Base-by-base conservation (phyloP, 2,329 filamentous ascomycete species). In the Fusarium cyanostomum region DNA sequence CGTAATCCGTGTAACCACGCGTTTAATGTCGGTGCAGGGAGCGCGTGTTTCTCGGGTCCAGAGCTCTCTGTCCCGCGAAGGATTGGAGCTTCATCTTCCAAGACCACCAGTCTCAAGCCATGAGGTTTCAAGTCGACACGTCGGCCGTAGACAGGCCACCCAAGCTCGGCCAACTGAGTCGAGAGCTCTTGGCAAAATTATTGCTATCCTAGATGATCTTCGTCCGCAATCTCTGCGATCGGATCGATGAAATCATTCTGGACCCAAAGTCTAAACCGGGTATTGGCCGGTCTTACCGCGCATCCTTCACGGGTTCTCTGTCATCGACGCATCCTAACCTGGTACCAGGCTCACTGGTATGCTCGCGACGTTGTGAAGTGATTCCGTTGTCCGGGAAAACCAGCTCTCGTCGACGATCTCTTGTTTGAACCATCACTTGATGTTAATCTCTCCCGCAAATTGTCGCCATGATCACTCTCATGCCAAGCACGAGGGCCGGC, bases 161-260 rank as follows among this genome's bases (percentile, higher is more conserved):
- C 21, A 21, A 31, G n/a, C 24, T 30, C 7, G 6, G 13, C 15
- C 28, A 8, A 30, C 28, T 8, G 21, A 33, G 10, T 11, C 30
- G 37, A 15, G n/a, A 11, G 28, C 11, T 43, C 48, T 52, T 52
- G 48, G 48, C 48, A 41, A n/a, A 41, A 31, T 24, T 18, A 10
- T 27, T 21, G 26, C 12, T 16, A 26, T 24, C 33, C 26, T 26
- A 7, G 27, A 24, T 39, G 34, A 16, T 35, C 24, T 31, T 39
- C 15, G 31, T 39, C 34, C 30, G 35, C 26, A 24, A 33, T 24
- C 30, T 35, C 30, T n/a, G 8, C 38, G 8, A n/a, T 28, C 37
- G n/a, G 28, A 16, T 31, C 26, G 26, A 65, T 62, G 52, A 58
- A 53, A 49, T 65, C 62, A 66, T 52, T 13, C 38, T 45, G 27